Evolutionary conservation across 192 early-diverging fungal genomes (phyloP).

Genomic region (Backusella luteola): DNA sequence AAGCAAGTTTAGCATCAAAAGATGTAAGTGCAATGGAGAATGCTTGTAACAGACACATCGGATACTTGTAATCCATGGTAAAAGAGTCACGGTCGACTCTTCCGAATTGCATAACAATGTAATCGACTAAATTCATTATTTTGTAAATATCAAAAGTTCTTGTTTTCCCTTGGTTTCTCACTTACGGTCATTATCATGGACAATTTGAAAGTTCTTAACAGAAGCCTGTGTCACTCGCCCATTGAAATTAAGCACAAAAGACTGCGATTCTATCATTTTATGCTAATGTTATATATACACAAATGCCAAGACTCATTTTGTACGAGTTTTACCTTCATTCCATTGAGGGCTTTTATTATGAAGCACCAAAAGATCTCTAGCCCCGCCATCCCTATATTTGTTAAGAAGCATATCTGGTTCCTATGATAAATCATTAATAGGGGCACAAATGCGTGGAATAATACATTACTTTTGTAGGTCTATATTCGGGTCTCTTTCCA

Average conservation of each 20-base stretch:
- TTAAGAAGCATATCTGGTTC: constrained; percentile 65
- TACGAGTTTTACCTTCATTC: constrained; percentile 65
- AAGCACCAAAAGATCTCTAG: constrained; percentile 66
- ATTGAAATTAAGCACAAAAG: constrained; percentile 93
- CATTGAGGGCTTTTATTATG: constrained; percentile 94
- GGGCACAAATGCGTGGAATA: no score
- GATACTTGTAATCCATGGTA: constrained; percentile 90
- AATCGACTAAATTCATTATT: constrained; percentile 63
- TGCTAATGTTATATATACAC: background rate
- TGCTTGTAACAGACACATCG: constrained; percentile 83
- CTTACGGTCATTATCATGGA: constrained; percentile 86
- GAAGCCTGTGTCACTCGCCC: constrained; percentile 85
- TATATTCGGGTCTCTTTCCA: constrained; percentile 52
- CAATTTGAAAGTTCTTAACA: constrained; percentile 97
- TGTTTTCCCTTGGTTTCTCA: background rate
- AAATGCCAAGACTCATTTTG: background rate
- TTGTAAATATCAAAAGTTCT: no score
- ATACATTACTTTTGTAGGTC: constrained; percentile 49
- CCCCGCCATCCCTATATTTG: constrained; percentile 52
- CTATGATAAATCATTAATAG: constrained; percentile 19
- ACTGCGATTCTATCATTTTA: constrained; percentile 64
- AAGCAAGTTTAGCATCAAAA: constrained; percentile 89
- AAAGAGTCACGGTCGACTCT: constrained; percentile 71
- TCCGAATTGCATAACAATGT: constrained; percentile 95
- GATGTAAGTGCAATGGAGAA: constrained; percentile 88